These are phyloP conservation scores for Boletus rubropictus DNA, from an alignment of 768 basidiomycete species.

Conservation along the genomic window DNA sequence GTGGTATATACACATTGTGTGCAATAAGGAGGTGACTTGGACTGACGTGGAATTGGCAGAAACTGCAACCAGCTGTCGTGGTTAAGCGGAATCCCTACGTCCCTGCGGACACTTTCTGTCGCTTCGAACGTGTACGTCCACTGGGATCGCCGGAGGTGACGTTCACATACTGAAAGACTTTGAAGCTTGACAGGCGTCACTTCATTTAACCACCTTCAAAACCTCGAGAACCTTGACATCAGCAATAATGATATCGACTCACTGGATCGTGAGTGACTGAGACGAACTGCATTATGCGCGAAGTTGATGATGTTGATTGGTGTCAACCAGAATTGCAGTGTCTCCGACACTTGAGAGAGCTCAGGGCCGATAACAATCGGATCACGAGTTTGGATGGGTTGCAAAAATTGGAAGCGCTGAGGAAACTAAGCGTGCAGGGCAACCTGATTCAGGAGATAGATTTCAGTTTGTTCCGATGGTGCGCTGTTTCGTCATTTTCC, in stretches of 20 bases:
- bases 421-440: constrained; percentile 75
- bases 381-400: constrained; percentile 73
- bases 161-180: constrained; percentile 11
- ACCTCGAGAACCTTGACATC: constrained; percentile 86
- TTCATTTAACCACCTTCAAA: constrained; percentile 80
- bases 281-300: not conserved
- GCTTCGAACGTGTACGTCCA: constrained; percentile 60
- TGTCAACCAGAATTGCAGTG: constrained; percentile 65
- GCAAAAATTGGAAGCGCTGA: constrained; percentile 70
- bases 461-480: constrained; percentile 64
- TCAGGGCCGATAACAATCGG: constrained; percentile 84
- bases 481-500: constrained; percentile 9
- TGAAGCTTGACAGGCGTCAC: constrained; percentile 77
- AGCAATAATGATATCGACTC: constrained; percentile 87
- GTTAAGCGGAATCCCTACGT: constrained; percentile 71
- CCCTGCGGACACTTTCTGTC: constrained; percentile 71
- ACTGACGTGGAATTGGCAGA: constrained; percentile 36
- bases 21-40: not conserved
- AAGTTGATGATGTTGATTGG: constrained; percentile 5
- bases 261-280: constrained; percentile 62
- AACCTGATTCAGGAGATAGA: constrained; percentile 65
- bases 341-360: constrained; percentile 79
- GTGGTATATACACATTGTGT: constrained; percentile 29
- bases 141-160: constrained; percentile 7
- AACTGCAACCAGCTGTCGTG: constrained; percentile 71